phyloP scores from a whole-genome alignment of 2,329 filamentous ascomycete species.

The Macrophomina phaseolina region DNA sequence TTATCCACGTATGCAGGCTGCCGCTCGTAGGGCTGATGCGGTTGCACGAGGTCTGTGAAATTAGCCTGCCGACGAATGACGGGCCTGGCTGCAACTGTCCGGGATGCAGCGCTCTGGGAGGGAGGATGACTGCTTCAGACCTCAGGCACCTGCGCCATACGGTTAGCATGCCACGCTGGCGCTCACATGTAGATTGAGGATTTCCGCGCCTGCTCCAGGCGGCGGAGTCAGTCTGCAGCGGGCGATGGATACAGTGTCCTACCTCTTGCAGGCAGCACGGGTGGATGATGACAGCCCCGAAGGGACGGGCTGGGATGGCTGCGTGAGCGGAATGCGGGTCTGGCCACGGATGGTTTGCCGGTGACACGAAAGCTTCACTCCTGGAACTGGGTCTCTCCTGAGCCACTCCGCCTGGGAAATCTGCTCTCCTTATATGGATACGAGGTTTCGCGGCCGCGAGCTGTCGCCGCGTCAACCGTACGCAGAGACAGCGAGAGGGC shows the following conservation, averaged over 20 bases:
- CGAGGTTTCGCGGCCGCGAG: background rate
- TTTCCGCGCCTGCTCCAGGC: background rate
- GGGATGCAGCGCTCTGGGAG: background rate
- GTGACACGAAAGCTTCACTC: constrained; percentile 1
- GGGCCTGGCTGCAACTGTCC: constrained; percentile 4
- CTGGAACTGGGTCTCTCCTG: constrained; percentile 7
- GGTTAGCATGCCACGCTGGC: constrained; percentile 16
- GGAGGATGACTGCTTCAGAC: constrained; percentile 10
- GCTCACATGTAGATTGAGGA: background rate
- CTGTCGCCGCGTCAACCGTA: background rate
- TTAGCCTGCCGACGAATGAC: background rate
- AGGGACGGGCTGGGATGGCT: constrained; percentile 18
- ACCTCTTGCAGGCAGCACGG: background rate
- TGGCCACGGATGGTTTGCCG: constrained; percentile 5
- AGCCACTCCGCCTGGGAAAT: background rate
- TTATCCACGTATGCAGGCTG: constrained; percentile 7
- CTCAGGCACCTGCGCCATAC: background rate
- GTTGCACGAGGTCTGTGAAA: background rate
- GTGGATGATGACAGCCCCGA: background rate
- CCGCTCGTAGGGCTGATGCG: constrained; percentile 17
- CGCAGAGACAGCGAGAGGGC: background rate
- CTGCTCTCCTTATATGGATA: constrained; percentile 14
- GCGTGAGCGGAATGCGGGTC: constrained; percentile 15
- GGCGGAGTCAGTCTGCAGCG: background rate
- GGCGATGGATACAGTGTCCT: background rate